phyloP scores from a whole-genome alignment of 306 rosid species.

The Vigna angularis region DNA sequence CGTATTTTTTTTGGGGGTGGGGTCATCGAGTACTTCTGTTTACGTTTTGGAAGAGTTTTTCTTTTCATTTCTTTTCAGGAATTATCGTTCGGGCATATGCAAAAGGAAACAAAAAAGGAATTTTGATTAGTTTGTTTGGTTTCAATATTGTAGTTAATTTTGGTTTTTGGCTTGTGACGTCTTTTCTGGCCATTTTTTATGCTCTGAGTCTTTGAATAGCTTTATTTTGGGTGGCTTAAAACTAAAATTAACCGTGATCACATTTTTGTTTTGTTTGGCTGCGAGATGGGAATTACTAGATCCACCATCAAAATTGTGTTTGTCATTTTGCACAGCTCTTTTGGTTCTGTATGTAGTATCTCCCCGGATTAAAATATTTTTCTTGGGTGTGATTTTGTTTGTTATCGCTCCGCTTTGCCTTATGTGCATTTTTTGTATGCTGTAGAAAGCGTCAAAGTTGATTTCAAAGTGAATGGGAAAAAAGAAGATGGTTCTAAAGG shows the following conservation, averaged over 20 bases:
- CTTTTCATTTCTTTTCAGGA: slow-evolving; percentile 24
- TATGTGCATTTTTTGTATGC: slow-evolving; percentile 25
- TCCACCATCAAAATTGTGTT: slow-evolving; percentile 40
- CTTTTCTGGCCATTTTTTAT: slow-evolving; percentile 2
- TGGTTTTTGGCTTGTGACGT: neutral
- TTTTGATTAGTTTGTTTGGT: neutral
- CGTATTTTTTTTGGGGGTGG: slow-evolving; percentile 28
- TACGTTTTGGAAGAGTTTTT: slow-evolving; percentile 10
- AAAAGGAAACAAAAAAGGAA: neutral
- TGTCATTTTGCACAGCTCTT: slow-evolving; percentile 41
- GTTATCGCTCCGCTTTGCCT: slow-evolving; percentile 20
- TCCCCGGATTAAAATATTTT: slow-evolving; percentile 20
- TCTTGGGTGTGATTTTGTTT: slow-evolving; percentile 12
- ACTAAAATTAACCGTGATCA: neutral
- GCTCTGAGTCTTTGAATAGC: slow-evolving; percentile 18
- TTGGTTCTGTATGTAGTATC: slow-evolving; percentile 36
- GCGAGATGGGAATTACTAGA: slow-evolving; percentile 41
- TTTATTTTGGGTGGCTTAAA: slow-evolving; percentile 8
- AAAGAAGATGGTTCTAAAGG: slow-evolving; percentile 58
- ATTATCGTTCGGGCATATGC: slow-evolving; percentile 28
- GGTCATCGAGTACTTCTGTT: slow-evolving; percentile 23
- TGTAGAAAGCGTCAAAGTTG: slow-evolving; percentile 55
- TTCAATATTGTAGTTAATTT: neutral
- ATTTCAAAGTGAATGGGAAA: slow-evolving; percentile 47
- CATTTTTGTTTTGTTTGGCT: slow-evolving; percentile 10